Conservation (phyloP, 345 rosid species). For the Hypericum androsaemum region DNA sequence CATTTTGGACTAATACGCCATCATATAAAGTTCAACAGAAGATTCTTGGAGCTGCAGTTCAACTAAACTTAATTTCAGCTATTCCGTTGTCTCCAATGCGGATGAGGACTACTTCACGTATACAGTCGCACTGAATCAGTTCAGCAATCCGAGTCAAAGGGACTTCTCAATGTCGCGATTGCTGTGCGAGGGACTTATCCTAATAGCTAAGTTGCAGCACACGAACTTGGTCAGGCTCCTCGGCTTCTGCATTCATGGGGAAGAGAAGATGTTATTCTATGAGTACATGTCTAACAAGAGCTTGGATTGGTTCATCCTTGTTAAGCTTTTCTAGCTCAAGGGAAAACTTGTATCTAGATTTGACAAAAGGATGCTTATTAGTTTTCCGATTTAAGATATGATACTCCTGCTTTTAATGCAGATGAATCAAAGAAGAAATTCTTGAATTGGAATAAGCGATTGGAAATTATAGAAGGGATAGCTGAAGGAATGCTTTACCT, state of each 20-base stretch:
- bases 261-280: neutral
- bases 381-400: neutral
- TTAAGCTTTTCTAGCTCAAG: neutral
- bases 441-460: neutral
- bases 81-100: neutral
- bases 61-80: neutral
- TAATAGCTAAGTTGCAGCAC: neutral
- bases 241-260: conserved; percentile 1
- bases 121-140: neutral
- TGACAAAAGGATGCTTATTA: too few relatives aligned
- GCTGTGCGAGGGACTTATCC: neutral
- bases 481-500: conserved; percentile 1
- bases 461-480: neutral
- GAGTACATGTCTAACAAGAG: conserved; percentile 4
- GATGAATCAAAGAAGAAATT: conserved; percentile 1
- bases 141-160: neutral
- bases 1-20: conserved; percentile 7
- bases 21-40: too few relatives aligned
- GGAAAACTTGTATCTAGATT: too few relatives aligned
- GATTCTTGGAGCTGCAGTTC: too few relatives aligned
- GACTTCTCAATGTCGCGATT: neutral
- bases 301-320: conserved; percentile 1
- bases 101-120: conserved; percentile 5
- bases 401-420: neutral
- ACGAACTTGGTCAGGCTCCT: neutral